Evolutionary conservation across 306 rosid species (phyloP), one percentile per base, ranked within the genome.

Genomic region (Cicer arietinum): DNA sequence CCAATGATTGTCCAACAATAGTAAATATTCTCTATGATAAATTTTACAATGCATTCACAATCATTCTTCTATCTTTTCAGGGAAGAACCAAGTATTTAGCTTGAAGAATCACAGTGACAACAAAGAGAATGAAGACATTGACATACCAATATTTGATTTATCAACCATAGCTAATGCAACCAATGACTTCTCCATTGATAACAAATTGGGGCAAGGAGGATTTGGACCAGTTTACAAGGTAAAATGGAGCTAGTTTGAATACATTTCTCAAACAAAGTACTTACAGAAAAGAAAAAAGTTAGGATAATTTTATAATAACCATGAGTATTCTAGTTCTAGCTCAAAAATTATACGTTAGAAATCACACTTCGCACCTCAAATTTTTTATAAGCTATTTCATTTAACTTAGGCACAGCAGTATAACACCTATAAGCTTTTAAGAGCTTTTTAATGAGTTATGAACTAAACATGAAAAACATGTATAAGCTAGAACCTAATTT

Each of bases 171-270:
- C 74, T 53, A 43, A 71, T 14, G 88, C 90, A 39, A 84, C 93
- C 3, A 18, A 61, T 62, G 10, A 81, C 59, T 89, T 89, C 57
- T 84, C 86, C 50, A 2, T 8, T 22, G 47, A 14, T 45, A 83
- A 89, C 65, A 85, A 81, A 66, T 65, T 89, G 11, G 90, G 90
- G 16, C 79, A 84, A 46, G 87, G 92, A 13, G 90, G 90, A 20
- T 88, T 86, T 73, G 90, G 92, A 43, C 70, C 84, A 0, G 89
- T 88, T 80, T 86, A 78, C 67, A 89, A 86, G 90, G 89, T 88
- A 71, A 53, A 17, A 42, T 48, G 8, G 17, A 22, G 50, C 63
- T 22, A 9, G 7, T 20, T 57, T 47, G 16, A 12, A 47, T 4
- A 10, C 4, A 47, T 11, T 13, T 47, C n/a, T 47, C 53, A 30